Evolutionary conservation across 495 filamentous ascomycete genomes (phyloP), one percentile per base, ranked within the genome.

Genomic region (Penicillium desertorum): DNA sequence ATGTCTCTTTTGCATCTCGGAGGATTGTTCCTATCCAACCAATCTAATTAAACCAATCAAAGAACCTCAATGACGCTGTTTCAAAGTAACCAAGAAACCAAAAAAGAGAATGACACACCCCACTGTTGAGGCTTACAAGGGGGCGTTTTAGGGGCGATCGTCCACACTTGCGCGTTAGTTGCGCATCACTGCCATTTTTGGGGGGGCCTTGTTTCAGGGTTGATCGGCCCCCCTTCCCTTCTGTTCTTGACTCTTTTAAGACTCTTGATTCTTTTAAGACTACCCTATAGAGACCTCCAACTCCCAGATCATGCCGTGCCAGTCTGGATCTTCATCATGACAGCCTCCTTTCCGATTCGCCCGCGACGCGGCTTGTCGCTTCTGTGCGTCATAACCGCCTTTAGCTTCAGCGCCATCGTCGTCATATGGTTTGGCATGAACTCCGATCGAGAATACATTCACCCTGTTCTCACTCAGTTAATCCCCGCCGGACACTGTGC

Each of bases 401-500:
- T 72, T 7, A 57, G 17, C 41, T 58, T 61, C 48, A 39, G 45
- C 45, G 43, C 57, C 45, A 56, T 70, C 36, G 12, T 71, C 46
- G 29, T 58, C 49, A 64, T 76, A 43, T 76, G 74, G 74, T 74
- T 69, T 65, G 71, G 64, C 59, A 64, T 75, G 62, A 75, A 75
- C 58, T 71, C 72, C 9, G 74, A 76, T 37, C 58, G 72, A 37
- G 62, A 71, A 41, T 71, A 71, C 27, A 67, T 74, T 27, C 68
- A 74, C 36, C 74, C 74, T 2, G 45, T 75, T 36, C 62, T 76
- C 30, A 75, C 70, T 0, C 74, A 75, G 39, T 49, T 76, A 2
- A 72, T 77, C 49, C 74, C 73, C 49, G 72, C 74, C 10, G 72
- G 72, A 19, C 72, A 77, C 58, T 76, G 70, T 55, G 68, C 71